Conservation (phyloP, 441 rosid species). For the Erodium texanum region DNA sequence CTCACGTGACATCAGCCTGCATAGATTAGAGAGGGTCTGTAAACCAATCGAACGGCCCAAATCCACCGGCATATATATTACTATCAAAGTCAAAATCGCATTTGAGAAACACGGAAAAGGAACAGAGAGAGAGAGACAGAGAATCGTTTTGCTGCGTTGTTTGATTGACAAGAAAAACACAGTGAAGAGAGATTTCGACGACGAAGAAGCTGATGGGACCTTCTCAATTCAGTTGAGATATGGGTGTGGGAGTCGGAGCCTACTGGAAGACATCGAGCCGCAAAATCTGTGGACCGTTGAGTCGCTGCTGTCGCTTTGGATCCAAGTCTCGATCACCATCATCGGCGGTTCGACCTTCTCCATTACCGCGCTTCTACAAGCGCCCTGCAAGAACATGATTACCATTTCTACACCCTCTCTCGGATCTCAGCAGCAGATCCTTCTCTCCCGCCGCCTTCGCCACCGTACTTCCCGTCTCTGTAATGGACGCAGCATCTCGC, state of each 20-base stretch:
- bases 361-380: constrained; percentile 24
- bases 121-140: constrained; percentile 5
- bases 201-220: constrained; percentile 19
- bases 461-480: constrained; percentile 15
- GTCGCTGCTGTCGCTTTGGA: constrained; percentile 51
- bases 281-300: constrained; percentile 23
- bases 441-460: not conserved
- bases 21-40: not conserved
- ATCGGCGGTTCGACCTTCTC: constrained; percentile 10
- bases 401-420: constrained; percentile 31
- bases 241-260: constrained; percentile 22
- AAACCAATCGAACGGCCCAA: constrained; percentile 17
- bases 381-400: constrained; percentile 46
- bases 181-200: constrained; percentile 14
- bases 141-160: constrained; percentile 9
- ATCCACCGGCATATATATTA: not conserved
- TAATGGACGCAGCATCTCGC: constrained; percentile 84
- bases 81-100: constrained; percentile 6
- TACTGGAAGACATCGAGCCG: constrained; percentile 14
- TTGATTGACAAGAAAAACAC: constrained; percentile 36
- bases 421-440: constrained; percentile 51
- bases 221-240: constrained; percentile 22
- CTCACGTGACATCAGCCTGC: not conserved
- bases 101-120: not conserved
- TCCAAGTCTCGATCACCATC: constrained; percentile 33